A percentile compares a stretch with the other conserved stretches of the same genome.
Conservation (phyloP, 768 basidiomycete genomes). For the Fomitopsis serialis region DNA sequence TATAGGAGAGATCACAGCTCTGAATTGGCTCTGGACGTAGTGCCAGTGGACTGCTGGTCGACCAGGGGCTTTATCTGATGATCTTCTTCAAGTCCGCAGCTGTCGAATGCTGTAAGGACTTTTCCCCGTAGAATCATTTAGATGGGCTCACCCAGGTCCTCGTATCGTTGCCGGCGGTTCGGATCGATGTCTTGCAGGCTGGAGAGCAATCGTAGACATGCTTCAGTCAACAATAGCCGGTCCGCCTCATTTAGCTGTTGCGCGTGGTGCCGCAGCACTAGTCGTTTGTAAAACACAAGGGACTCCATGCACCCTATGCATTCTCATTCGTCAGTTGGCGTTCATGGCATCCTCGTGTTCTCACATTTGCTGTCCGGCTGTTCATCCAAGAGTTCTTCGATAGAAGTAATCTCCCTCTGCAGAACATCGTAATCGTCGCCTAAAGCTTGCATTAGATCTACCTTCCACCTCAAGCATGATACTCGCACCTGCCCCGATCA, state of each 20-base stretch:
- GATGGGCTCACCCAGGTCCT: slow-evolving; percentile 47
- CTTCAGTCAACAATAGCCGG: slow-evolving; percentile 26
- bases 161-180: slow-evolving; percentile 60
- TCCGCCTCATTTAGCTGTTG: slow-evolving; percentile 27
- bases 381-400: slow-evolving; percentile 79
- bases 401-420: slow-evolving; percentile 68
- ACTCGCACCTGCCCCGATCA: slow-evolving; percentile 69
- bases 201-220: slow-evolving; percentile 47
- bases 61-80: too few relatives aligned
- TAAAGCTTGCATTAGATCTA: slow-evolving; percentile 20
- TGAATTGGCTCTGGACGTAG: too few relatives aligned
- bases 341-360: slow-evolving; percentile 15
- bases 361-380: slow-evolving; percentile 92
- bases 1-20: too few relatives aligned
- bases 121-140: too few relatives aligned
- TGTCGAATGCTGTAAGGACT: too few relatives aligned
- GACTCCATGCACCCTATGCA: slow-evolving; percentile 92
- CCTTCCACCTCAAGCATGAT: neutral
- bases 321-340: neutral
- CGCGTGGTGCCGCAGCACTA: slow-evolving; percentile 51
- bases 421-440: slow-evolving; percentile 57
- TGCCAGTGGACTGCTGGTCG: too few relatives aligned
- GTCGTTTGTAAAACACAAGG: slow-evolving; percentile 73
- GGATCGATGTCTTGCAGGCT: slow-evolving; percentile 63
- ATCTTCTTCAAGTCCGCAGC: too few relatives aligned